Evolutionary conservation across 129 eudicot genomes (phyloP).

Genomic region (Daucus carota): DNA sequence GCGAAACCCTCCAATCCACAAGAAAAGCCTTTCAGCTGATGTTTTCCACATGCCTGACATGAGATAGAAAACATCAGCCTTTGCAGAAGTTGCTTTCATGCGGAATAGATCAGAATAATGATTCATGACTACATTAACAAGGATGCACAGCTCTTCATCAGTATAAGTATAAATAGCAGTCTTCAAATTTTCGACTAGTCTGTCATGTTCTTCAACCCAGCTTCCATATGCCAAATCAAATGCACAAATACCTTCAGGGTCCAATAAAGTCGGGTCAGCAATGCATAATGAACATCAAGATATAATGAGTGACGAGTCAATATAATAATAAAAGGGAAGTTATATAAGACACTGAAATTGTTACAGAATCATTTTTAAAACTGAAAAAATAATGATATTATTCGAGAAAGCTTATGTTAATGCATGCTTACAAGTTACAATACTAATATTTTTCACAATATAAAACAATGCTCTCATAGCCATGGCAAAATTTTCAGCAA

Average conservation of each 20-base stretch:
- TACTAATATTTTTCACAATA: no score
- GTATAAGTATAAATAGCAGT: slow-evolving; percentile 48
- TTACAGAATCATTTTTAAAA: not conserved
- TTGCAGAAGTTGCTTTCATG: slow-evolving; percentile 73
- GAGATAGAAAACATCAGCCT: slow-evolving; percentile 77
- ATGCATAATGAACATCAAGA: not conserved
- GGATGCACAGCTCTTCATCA: slow-evolving; percentile 46
- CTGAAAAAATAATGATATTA: not conserved
- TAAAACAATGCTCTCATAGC: no score
- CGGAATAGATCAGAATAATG: slow-evolving; percentile 67
- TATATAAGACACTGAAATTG: not conserved
- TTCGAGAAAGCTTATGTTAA: no score
- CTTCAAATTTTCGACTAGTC: slow-evolving; percentile 43
- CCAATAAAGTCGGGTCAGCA: not conserved
- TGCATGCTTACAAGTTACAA: no score
- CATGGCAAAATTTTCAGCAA: no score
- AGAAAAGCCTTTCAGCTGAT: slow-evolving; percentile 72
- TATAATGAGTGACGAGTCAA: not conserved
- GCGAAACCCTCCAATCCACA: slow-evolving; percentile 97
- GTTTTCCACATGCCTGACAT: slow-evolving; percentile 95
- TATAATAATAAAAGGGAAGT: not conserved
- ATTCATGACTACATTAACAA: slow-evolving; percentile 45
- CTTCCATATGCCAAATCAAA: slow-evolving; percentile 61
- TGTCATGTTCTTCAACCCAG: slow-evolving; percentile 80
- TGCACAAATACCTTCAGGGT: slow-evolving; percentile 51